Evolutionary conservation across 2,329 filamentous ascomycete genomes (phyloP).

Genomic region (Scytalidium sp.): DNA sequence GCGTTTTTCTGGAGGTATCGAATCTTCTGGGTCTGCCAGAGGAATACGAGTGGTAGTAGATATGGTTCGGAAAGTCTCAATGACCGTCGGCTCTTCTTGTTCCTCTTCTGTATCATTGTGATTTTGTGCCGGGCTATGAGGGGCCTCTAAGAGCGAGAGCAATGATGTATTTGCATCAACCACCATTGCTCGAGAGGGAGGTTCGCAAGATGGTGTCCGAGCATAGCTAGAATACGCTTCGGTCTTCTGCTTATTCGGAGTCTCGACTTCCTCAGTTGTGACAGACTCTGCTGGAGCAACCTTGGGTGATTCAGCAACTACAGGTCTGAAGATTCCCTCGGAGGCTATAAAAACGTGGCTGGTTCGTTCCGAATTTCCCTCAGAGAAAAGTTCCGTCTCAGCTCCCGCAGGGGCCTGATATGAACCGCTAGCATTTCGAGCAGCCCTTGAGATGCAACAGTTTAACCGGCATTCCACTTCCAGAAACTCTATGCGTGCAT

Average conservation of each 20-base stretch:
- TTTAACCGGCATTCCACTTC: slow-evolving; percentile 70
- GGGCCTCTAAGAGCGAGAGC: slow-evolving; percentile 58
- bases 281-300: slow-evolving; percentile 18
- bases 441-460: slow-evolving; percentile 55
- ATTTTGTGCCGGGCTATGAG: slow-evolving; percentile 26
- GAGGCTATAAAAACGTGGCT: slow-evolving; percentile 59
- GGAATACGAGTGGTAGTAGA: slow-evolving; percentile 30
- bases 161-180: slow-evolving; percentile 55
- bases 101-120: slow-evolving; percentile 7
- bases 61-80: slow-evolving; percentile 27
- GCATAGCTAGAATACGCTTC: slow-evolving; percentile 36
- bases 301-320: slow-evolving; percentile 30
- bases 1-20: slow-evolving; percentile 15
- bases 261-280: slow-evolving; percentile 1
- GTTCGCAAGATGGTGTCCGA: slow-evolving; percentile 60
- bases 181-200: slow-evolving; percentile 55
- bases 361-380: not conserved
- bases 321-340: slow-evolving; percentile 60
- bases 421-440: slow-evolving; percentile 3
- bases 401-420: not conserved
- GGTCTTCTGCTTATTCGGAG: slow-evolving; percentile 8
- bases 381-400: not conserved
- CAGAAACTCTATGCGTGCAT: slow-evolving; percentile 73
- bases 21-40: slow-evolving; percentile 22
- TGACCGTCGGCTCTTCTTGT: slow-evolving; percentile 8